phyloP scores from a whole-genome alignment of 208 protist genomes.

The Trypanosoma scelopori region DNA sequence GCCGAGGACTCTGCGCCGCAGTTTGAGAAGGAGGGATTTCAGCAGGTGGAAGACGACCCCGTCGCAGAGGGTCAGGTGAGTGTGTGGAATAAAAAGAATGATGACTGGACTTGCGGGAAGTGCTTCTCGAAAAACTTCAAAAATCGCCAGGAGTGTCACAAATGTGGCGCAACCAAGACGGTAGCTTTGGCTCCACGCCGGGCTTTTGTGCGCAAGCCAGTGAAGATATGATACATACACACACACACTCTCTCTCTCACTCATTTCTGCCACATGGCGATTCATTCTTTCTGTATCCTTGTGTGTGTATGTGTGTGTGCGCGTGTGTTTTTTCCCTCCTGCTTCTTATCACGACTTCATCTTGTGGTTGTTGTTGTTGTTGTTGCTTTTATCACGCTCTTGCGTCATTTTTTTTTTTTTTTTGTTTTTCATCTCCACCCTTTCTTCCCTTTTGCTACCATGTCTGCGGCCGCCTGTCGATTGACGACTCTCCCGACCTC shows the following conservation, averaged over 20 bases:
- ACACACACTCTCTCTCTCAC: not conserved
- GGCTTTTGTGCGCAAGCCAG: slow-evolving; percentile 55
- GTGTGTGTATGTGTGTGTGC: no score
- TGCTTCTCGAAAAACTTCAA: slow-evolving; percentile 85
- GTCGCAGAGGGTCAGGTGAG: slow-evolving; percentile 45
- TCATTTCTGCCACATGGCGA: not conserved
- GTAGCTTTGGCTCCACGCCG: slow-evolving; percentile 36
- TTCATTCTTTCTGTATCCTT: not conserved
- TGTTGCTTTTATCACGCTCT: no score
- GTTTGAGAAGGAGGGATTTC: slow-evolving; percentile 80
- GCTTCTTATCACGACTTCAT: not conserved
- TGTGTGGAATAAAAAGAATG: slow-evolving; percentile 37
- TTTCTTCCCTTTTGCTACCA: no score
- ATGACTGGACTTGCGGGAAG: slow-evolving; percentile 81
- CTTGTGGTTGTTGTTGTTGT: not conserved
- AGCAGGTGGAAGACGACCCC: slow-evolving; percentile 31
- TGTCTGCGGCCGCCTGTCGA: no score
- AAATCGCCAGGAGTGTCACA: slow-evolving; percentile 64
- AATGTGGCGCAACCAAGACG: slow-evolving; percentile 73
- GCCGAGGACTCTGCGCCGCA: slow-evolving; percentile 33
- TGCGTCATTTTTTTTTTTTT: no score
- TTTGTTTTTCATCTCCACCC: no score
- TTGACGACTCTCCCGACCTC: no score
- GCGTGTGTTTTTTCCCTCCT: not conserved
- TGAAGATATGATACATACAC: slow-evolving; percentile 57